Base-by-base conservation (phyloP, 192 early-diverging fungal species). In the Dissophora ornata region DNA sequence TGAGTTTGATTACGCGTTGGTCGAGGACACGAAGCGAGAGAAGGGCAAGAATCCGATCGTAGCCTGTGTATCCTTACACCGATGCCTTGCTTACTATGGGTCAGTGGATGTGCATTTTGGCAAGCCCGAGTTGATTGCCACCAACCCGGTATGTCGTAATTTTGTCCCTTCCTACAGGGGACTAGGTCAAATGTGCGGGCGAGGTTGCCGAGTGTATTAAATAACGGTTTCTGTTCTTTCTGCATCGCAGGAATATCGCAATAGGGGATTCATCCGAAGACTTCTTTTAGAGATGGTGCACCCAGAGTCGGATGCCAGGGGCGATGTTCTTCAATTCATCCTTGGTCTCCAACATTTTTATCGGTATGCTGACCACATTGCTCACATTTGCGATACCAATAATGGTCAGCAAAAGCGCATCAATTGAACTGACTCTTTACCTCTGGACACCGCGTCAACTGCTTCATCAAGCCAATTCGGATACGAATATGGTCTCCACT, bases 251-350 rank as follows among this genome's bases (percentile, higher is more conserved):
- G 54, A 30, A 18, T 73, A 73, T n/a, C 70, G 70, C 40, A 73
- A 54, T 48, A 38, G 29, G 19, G 70, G 62, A 2, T 25, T 66
- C 15, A 18, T 75, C 21, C 48, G 63, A 16, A 57, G 26, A 28
- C 56, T 75, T 11, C 36, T 75, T 25, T 12, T 60, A 13, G 63
- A 75, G n/a, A 66, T 75, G 71, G 24, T 75, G 16, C 71, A 75
- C 30, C 71, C 71, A 13, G 63, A 59, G n/a, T 66, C 63, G 3
- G 71, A 75, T 0, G 63, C 71, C 12, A 50, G 57, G 44, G 71
- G 71, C 0, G 63, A 75, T 40, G 63, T 56, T 51, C 38, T 75
- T n/a, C 71, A 75, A 44, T 44, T 75, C 25, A 75, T 75, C 19
- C 44, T 51, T 19, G 71, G 71, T 7, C 63, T 75, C 29, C 32